These are phyloP conservation scores for Globisporangium cylindrosporum DNA, from an alignment of 352 stramenopile genomes.

Conservation along the genomic window DNA sequence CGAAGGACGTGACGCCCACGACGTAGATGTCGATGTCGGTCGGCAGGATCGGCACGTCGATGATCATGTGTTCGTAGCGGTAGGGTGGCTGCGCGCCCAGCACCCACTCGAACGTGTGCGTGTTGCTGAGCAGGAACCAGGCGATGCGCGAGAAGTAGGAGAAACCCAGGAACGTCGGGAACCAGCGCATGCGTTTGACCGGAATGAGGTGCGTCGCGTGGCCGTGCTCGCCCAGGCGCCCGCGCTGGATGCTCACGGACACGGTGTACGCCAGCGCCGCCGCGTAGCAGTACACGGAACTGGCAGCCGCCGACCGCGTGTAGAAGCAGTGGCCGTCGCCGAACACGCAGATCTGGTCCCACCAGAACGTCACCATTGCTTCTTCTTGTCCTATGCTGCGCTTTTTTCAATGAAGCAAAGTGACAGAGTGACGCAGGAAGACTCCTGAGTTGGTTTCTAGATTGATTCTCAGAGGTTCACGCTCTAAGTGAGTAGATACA, in stretches of 20 bases:
- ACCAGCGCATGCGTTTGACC: slow-evolving; percentile 82
- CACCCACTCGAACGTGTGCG: slow-evolving; percentile 82
- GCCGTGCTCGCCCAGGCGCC: slow-evolving; percentile 70
- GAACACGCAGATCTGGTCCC: slow-evolving; percentile 65
- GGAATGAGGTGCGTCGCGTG: slow-evolving; percentile 77
- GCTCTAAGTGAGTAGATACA: neutral
- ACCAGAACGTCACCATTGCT: slow-evolving; percentile 6
- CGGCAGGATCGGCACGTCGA: slow-evolving; percentile 59
- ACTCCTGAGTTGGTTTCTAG: neutral
- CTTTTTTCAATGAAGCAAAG: neutral
- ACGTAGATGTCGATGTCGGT: slow-evolving; percentile 85
- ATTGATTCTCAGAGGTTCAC: neutral
- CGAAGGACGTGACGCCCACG: slow-evolving; percentile 70
- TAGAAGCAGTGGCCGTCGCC: slow-evolving; percentile 75
- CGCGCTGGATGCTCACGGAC: slow-evolving; percentile 70
- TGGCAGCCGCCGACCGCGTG: slow-evolving; percentile 62
- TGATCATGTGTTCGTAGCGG: slow-evolving; percentile 71
- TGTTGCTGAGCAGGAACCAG: slow-evolving; percentile 75
- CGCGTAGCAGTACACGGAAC: slow-evolving; percentile 67
- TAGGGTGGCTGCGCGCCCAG: slow-evolving; percentile 41
- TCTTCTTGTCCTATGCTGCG: neutral
- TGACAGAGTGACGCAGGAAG: neutral
- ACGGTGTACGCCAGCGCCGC: slow-evolving; percentile 65
- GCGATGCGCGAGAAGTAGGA: slow-evolving; percentile 67
- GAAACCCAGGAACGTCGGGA: slow-evolving; percentile 75